Percentiles rank a stretch among this genome's conserved stretches.
These are phyloP conservation scores for Fusarium continuum DNA, from an alignment of 2,329 filamentous ascomycete genomes.

Conservation along the genomic window DNA sequence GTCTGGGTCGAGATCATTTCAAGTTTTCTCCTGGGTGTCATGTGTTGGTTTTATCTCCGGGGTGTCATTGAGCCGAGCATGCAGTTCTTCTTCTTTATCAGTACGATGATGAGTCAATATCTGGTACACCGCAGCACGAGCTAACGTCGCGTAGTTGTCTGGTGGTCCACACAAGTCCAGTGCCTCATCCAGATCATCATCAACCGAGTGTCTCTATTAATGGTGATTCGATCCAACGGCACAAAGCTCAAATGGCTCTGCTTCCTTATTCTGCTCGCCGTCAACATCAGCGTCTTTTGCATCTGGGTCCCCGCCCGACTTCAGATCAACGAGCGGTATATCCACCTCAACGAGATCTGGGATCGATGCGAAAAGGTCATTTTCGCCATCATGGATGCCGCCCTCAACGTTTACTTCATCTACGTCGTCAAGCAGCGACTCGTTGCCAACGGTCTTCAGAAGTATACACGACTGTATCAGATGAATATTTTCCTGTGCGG, in stretches of 20 bases:
- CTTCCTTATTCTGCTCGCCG: slow-evolving; percentile 52
- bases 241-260: slow-evolving; percentile 55
- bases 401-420: slow-evolving; percentile 59
- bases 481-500: slow-evolving; percentile 46
- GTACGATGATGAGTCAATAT: slow-evolving; percentile 32
- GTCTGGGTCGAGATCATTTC: slow-evolving; percentile 41
- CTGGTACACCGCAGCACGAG: fast-evolving
- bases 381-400: slow-evolving; percentile 57
- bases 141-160: slow-evolving; percentile 39
- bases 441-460: slow-evolving; percentile 58
- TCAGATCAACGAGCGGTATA: slow-evolving; percentile 50
- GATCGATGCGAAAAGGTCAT: slow-evolving; percentile 61
- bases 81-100: slow-evolving; percentile 42
- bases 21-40: slow-evolving; percentile 38
- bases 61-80: slow-evolving; percentile 45
- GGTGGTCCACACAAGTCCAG: slow-evolving; percentile 50
- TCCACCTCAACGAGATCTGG: slow-evolving; percentile 58
- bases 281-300: slow-evolving; percentile 61
- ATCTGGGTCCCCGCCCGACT: slow-evolving; percentile 62
- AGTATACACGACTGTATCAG: slow-evolving; percentile 58
- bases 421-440: slow-evolving; percentile 55
- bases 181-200: slow-evolving; percentile 62
- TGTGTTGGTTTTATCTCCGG: slow-evolving; percentile 42
- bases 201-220: slow-evolving; percentile 58
- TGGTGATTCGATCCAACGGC: slow-evolving; percentile 49